A percentile compares a stretch with the other conserved stretches of the same genome.
Evolutionary conservation across 345 rosid species (phyloP).

Genomic region (Psidium friedrichsthalianum): DNA sequence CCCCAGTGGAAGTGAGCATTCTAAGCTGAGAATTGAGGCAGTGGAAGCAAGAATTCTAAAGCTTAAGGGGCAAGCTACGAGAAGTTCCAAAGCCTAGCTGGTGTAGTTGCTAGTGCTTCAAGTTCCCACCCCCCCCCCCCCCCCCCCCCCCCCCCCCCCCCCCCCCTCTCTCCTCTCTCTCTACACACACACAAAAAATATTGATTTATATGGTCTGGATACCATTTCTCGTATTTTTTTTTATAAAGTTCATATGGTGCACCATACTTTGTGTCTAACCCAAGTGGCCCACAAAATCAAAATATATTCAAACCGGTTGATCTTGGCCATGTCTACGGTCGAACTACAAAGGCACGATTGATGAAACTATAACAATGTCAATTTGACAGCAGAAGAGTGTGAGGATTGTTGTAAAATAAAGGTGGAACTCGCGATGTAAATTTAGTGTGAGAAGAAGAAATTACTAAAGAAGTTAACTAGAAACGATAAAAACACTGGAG

Average conservation of each 20-base stretch:
- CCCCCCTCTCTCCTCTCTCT: too few relatives aligned
- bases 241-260: background rate
- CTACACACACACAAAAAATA: too few relatives aligned
- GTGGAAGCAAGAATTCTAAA: background rate
- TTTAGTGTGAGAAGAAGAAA: background rate
- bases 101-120: constrained; percentile 10
- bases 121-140: constrained; percentile 24
- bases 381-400: background rate
- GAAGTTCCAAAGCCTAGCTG: background rate
- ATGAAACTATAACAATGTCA: background rate
- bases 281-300: background rate
- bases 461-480: background rate
- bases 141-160: too few relatives aligned
- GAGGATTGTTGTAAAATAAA: background rate
- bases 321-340: background rate
- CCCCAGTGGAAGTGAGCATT: too few relatives aligned
- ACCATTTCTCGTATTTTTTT: background rate
- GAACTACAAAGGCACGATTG: background rate
- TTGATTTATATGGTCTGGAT: background rate
- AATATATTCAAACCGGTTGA: background rate
- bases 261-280: background rate
- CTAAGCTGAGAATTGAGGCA: too few relatives aligned
- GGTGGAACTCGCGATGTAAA: background rate
- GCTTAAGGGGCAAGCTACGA: constrained; percentile 2
- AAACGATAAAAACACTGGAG: background rate